Conservation (phyloP, 2,329 filamentous ascomycete genomes). For the Fusarium sp. region DNA sequence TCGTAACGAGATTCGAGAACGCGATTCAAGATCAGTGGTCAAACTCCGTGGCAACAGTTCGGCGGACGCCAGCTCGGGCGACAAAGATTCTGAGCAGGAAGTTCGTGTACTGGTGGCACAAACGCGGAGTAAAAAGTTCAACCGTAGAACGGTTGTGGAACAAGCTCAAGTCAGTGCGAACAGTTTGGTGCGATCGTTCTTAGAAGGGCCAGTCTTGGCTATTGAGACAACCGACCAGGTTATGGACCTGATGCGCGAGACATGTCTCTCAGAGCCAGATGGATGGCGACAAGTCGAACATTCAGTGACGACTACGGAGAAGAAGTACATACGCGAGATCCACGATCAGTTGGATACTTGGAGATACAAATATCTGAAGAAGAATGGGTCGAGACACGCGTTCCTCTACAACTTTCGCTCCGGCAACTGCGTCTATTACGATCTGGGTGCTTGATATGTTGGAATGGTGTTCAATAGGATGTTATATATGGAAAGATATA, state of each 20-base stretch:
- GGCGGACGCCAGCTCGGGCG: conserved; percentile 48
- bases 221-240: conserved; percentile 89
- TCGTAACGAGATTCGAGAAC: conserved; percentile 82
- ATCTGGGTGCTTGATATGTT: conserved; percentile 64
- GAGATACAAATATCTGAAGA: conserved; percentile 67
- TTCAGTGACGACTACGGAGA: conserved; percentile 78
- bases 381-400: conserved; percentile 72
- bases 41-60: conserved; percentile 53
- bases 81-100: conserved; percentile 69
- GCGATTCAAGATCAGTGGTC: conserved; percentile 71
- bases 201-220: conserved; percentile 83
- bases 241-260: conserved; percentile 79
- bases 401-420: conserved; percentile 95
- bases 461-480: not conserved
- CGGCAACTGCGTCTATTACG: conserved; percentile 86
- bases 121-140: conserved; percentile 90
- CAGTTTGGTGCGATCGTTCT: conserved; percentile 75
- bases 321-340: conserved; percentile 84
- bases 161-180: conserved; percentile 72
- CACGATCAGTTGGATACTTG: conserved; percentile 78
- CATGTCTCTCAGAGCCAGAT: conserved; percentile 81
- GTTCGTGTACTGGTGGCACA: conserved; percentile 87
- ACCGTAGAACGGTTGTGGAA: conserved; percentile 86
- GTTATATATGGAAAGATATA: not conserved
- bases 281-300: conserved; percentile 87